Evolutionary conservation across 805 yeast genomes (phyloP).

Genomic region (Zygosaccharomyces bisporus): DNA sequence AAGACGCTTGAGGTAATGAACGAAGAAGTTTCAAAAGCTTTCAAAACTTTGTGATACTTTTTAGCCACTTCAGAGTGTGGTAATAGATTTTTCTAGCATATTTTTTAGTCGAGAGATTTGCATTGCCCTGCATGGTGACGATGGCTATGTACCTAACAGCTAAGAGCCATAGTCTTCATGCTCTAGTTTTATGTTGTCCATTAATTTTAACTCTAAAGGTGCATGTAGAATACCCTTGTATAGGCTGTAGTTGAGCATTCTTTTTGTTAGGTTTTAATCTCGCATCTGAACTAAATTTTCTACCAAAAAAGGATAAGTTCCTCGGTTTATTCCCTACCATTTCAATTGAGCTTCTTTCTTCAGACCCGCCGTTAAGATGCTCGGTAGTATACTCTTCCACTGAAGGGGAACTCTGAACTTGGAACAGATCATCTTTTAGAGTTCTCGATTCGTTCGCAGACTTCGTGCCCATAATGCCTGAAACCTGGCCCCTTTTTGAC

Average conservation of each 20-base stretch:
- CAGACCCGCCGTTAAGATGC: slow-evolving; percentile 5
- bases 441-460: not conserved
- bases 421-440: not conserved
- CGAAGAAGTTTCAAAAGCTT: slow-evolving; percentile 7
- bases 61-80: not conserved
- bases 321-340: not conserved
- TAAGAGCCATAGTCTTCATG: not conserved
- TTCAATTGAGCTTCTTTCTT: not conserved
- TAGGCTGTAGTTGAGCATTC: slow-evolving; percentile 9
- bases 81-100: no score
- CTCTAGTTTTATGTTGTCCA: slow-evolving; percentile 5
- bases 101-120: no score
- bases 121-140: no score
- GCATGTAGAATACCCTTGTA: slow-evolving; percentile 21
- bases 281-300: slow-evolving; percentile 16
- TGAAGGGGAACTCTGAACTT: not conserved
- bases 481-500: not conserved
- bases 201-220: slow-evolving; percentile 25
- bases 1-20: slow-evolving; percentile 6
- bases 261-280: slow-evolving; percentile 14
- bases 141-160: no score
- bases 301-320: not conserved
- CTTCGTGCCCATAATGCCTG: not conserved
- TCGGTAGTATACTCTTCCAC: not conserved
- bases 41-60: slow-evolving; percentile 6